Conservation (phyloP, 306 rosid species). For the Dalbergia cochinchinensis region DNA sequence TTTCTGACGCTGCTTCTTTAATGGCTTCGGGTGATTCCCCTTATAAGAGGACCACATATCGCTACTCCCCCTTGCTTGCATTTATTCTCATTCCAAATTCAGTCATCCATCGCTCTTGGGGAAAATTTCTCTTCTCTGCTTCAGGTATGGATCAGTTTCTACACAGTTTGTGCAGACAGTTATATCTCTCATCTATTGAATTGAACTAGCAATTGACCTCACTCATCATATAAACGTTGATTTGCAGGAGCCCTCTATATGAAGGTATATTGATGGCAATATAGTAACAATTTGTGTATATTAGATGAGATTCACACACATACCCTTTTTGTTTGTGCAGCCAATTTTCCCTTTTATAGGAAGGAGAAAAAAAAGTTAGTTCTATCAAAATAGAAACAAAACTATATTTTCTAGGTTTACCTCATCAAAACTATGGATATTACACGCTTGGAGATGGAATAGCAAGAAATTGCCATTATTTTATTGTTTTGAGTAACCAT, state of each 20-base stretch:
- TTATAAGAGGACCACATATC: constrained; percentile 82
- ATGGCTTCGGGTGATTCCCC: constrained; percentile 87
- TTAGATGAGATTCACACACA: constrained; percentile 1
- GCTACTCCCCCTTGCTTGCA: constrained; percentile 89
- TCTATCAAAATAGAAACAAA: neutral
- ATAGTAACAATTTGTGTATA: neutral
- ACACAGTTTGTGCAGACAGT: constrained; percentile 9
- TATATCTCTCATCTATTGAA: neutral
- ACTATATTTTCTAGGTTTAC: neutral
- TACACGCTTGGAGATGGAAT: neutral
- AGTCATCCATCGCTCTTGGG: constrained; percentile 78
- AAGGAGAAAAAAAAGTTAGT: neutral
- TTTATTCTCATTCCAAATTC: constrained; percentile 85
- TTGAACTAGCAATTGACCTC: constrained; percentile 20
- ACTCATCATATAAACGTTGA: constrained; percentile 7
- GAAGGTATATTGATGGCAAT: constrained; percentile 9
- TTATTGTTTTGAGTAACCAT: constrained; percentile 17
- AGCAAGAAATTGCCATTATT: constrained; percentile 4
- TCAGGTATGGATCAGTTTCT: constrained; percentile 59
- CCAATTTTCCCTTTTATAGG: constrained; percentile 24
- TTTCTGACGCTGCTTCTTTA: constrained; percentile 89
- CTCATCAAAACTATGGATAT: neutral
- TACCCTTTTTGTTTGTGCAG: neutral
- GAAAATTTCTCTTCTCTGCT: constrained; percentile 87
- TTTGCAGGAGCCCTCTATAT: neutral